Base-by-base conservation (phyloP, 768 basidiomycete genomes). In the Hemileccinum impolitum region DNA sequence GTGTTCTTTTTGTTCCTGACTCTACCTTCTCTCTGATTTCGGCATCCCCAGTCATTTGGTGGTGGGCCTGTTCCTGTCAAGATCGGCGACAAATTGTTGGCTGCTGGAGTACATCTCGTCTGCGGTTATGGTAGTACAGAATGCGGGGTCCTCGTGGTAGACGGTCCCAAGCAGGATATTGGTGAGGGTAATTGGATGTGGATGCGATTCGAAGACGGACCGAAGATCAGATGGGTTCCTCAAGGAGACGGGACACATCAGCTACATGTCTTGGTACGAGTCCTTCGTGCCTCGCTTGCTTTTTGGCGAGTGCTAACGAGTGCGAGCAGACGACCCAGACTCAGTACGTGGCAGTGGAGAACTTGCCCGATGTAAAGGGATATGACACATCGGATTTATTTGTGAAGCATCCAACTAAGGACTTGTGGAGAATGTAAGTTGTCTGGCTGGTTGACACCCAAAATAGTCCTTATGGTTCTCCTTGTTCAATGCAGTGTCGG, bases 371-470 rank as follows among this genome's bases (percentile, higher is more conserved):
- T 3, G 53, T 56, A 15, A 60, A 64, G 18, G 75, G 70, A 11
- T 77, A 75, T 39, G 64, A 73, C 2, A 76, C 75, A 1, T 59
- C 65, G 1, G 79, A 79, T 55, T 38, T 79, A 2, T 61, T 80
- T 14, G 49, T 67, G 1, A 68, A 70, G 23, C 79, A 80, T 54
- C 75, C 78, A 0, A 70, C 68, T 0, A 71, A 69, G 6, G 64
- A 71, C 1, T 36, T 68, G 14, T 81, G 65, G 67, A 68, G 56
- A 44, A 56, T 79, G 32, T 58, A 32, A n/a, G 66, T 45, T 4
- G 1, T 11, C 8, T 6, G 2, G 13, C 3, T 35, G 2, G 1
- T 32, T 19, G n/a, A 2, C 3, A 1, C 21, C 3, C 2, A 6
- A 25, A 11, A 5, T 31, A 1, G 1, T 11, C 17, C 36, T 48